Conservation (phyloP, 805 yeast genomes). For the Kuraishia capsulata region DNA sequence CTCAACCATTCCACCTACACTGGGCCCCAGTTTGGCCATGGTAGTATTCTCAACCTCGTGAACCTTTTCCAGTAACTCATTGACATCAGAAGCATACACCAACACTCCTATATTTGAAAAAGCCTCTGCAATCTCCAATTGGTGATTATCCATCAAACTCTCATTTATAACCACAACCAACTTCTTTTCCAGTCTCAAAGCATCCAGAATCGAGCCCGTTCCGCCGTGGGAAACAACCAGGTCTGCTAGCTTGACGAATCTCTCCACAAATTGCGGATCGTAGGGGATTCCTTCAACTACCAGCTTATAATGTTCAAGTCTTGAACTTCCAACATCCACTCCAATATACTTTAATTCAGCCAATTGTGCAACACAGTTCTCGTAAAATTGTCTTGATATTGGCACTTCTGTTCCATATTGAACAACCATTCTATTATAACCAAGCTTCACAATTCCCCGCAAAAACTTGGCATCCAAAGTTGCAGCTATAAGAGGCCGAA, state of each 20-base stretch:
- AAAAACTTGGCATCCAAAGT: constrained; percentile 28
- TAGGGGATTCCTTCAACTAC: constrained; percentile 37
- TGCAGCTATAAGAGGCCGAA: constrained; percentile 44
- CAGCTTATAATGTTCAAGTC: constrained; percentile 8
- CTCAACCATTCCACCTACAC: neutral
- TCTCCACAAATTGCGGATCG: constrained; percentile 27
- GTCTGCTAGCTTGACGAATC: constrained; percentile 35
- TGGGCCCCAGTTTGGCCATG: neutral
- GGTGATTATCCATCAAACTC: constrained; percentile 81
- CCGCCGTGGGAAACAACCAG: constrained; percentile 83
- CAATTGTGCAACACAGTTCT: neutral
- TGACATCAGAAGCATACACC: constrained; percentile 6
- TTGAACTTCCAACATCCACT: neutral
- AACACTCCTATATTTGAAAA: constrained; percentile 27
- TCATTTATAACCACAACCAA: constrained; percentile 67
- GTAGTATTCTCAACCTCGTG: neutral
- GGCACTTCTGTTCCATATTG: constrained; percentile 45
- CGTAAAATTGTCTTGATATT: constrained; percentile 1
- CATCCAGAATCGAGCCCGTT: constrained; percentile 86
- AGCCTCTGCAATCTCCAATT: constrained; percentile 62
- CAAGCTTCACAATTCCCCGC: constrained; percentile 19
- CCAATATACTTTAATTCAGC: neutral
- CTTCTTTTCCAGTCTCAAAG: constrained; percentile 44
- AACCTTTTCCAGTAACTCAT: constrained; percentile 10
- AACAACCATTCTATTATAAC: constrained; percentile 33